phyloP scores from a whole-genome alignment of 2,329 filamentous ascomycete genomes.

The Aspergillus aculeatinus region DNA sequence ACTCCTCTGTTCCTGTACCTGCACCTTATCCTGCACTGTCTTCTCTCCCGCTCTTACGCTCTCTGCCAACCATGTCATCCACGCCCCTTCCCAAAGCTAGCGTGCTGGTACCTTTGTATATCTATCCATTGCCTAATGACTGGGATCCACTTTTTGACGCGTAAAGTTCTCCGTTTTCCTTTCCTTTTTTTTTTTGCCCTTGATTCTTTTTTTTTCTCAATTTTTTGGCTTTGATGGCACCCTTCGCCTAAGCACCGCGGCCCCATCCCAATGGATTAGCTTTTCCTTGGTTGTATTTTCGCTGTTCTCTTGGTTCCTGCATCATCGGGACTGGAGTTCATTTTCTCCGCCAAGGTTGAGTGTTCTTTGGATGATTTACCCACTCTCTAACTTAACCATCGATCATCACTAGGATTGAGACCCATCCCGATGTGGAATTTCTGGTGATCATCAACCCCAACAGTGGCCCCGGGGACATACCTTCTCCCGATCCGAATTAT shows the following conservation, averaged over 20 bases:
- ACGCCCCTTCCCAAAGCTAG: slow-evolving; percentile 10
- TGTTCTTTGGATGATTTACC: neutral
- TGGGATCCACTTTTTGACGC: slow-evolving; percentile 21
- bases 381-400: neutral
- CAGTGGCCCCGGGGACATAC: slow-evolving; percentile 15
- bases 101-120: slow-evolving; percentile 19
- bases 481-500: slow-evolving; percentile 16
- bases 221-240: too few species aligned
- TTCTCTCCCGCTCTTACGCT: neutral
- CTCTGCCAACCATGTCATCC: neutral
- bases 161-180: slow-evolving; percentile 8
- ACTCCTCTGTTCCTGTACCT: too few species aligned
- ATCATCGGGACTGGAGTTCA: too few species aligned
- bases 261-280: neutral
- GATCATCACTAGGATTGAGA: slow-evolving; percentile 9
- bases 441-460: slow-evolving; percentile 22
- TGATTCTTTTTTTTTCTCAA: neutral
- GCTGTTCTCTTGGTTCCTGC: neutral
- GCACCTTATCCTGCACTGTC: neutral
- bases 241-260: neutral
- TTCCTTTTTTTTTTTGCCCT: neutral
- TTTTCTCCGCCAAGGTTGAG: too few species aligned
- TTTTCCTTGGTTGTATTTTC: neutral
- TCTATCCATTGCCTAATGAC: slow-evolving; percentile 17
- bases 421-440: slow-evolving; percentile 14